Base-by-base conservation (phyloP, 768 basidiomycete species). In the Boletus rex-veris region DNA sequence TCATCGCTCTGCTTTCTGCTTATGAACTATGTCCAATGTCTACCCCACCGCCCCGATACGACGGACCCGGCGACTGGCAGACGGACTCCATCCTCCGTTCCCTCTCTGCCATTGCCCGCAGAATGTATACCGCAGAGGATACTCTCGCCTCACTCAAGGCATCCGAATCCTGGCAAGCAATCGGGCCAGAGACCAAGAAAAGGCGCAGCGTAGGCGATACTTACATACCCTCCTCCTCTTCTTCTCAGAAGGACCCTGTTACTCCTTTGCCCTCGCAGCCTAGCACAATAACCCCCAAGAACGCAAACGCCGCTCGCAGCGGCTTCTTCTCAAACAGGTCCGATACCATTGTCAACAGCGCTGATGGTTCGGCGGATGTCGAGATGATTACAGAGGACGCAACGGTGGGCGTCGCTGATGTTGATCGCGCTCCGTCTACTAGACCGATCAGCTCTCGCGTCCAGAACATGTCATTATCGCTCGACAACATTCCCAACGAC, bases 61-160 rank as follows among this genome's bases (percentile, higher is more conserved):
- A 78, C 63, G 84, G 84, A 1, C 80, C 80, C 6, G 54, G 71
- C 48, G 77, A 82, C 68, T 80, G 77, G 79, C 79, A 83, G 60
- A 84, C 80, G 19, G 80, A 84, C 50, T 73, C 74, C 57, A 81
- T 85, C 61, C 67, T 80, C 33, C 77, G 78, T 51, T 78, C 78
- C 14, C 73, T 85, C 58, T 69, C 72, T 26, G 74, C 72, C 30
- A 71, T 85, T 47, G 79, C 79, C 3, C 71, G 75, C 37, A 73
- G 84, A 59, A 80, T 84, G 78, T 76, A 77, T 63, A 71, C 73
- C 28, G 83, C 84, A 14, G 85, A 84, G 58, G 77, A 78, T 9
- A 60, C 69, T 2, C 64, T 80, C 11, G 62, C 66, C 19, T 64
- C 73, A 16, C 72, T 80, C 46, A 75, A 74, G 56, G 74, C 71